Evolutionary conservation across 805 yeast genomes (phyloP).

Genomic region (Zygoascus bituminiphila): DNA sequence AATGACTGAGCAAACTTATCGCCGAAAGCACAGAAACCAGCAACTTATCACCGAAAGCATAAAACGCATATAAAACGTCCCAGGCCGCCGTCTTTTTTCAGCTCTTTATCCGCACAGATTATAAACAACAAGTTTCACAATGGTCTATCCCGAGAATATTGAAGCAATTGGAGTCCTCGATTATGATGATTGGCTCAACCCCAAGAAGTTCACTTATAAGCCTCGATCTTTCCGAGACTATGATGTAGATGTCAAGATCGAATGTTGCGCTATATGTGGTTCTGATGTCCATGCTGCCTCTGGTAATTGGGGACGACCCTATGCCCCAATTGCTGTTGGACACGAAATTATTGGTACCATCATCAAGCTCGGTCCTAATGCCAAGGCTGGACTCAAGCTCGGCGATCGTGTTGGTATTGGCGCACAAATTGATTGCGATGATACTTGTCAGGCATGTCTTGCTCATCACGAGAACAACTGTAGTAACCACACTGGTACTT

Average conservation of each 20-base stretch:
- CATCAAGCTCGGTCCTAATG: slow-evolving; percentile 18
- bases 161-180: not conserved
- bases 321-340: slow-evolving; percentile 38
- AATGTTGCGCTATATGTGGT: slow-evolving; percentile 41
- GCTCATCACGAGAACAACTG: slow-evolving; percentile 38
- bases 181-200: not conserved
- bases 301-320: slow-evolving; percentile 42
- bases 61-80: too few relatives aligned
- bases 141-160: not conserved
- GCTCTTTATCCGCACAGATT: too few relatives aligned
- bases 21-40: too few relatives aligned
- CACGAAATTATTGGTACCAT: slow-evolving; percentile 36
- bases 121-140: not conserved
- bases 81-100: too few relatives aligned
- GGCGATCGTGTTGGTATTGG: slow-evolving; percentile 81
- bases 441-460: slow-evolving; percentile 52
- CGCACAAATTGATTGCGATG: slow-evolving; percentile 56
- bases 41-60: too few relatives aligned
- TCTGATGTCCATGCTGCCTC: slow-evolving; percentile 45
- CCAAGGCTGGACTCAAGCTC: slow-evolving; percentile 38
- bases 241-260: slow-evolving; percentile 28
- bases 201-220: not conserved
- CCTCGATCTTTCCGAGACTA: slow-evolving; percentile 1
- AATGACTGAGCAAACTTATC: too few relatives aligned
- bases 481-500: slow-evolving; percentile 33